Evolutionary conservation across 2,329 filamentous ascomycete genomes (phyloP), one percentile per base, ranked within the genome.

Genomic region (Cladosporium halotolerans): DNA sequence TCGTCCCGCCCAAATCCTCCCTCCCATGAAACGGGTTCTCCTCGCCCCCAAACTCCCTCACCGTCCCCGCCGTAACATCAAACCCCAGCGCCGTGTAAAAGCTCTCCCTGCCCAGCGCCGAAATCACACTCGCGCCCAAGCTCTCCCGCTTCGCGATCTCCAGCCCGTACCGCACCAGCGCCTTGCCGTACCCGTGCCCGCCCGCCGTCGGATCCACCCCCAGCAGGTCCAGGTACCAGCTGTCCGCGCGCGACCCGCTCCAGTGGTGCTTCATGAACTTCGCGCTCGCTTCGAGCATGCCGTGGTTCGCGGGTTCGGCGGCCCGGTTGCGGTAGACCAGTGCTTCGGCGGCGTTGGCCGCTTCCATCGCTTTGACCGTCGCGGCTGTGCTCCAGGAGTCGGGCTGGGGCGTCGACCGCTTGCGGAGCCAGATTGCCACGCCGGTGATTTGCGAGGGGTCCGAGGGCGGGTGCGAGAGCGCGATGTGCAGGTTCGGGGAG

Each of bases 121-220:
- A 53, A 4, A 65, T 59, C 23, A 65, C 59, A 47, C 61, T 62
- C 13, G 59, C 59, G 16, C 70, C 58, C 45, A 85, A 85, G 78
- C 79, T 86, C 60, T 79, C 78, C 43, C 41, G 36, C 44, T 45
- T 62, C 40, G 65, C 63, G 9, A 54, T 43, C 44, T 63, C 63
- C n/a, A 67, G 60, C 3, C 65, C 65, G 57, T 61, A 66, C 39
- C 38, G 45, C 3, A 63, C 60, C 13, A 68, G 53, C n/a, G 58
- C 49, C 23, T 57, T 54, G 1, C 64, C 65, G 19, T 62, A 58
- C 0, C 65, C 65, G 33, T 59, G 56, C 3, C 60, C 55, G 9
- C 60, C 54, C 7, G 53, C 53, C 4, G 48, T 33, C 1, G 64
- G 60, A 46, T 60, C 60, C 1, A 66, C 61, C 11, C 60, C 64